Evolutionary conservation across 1,139 yeast genomes (phyloP), one percentile per base, ranked within the genome.

Genomic region (Chernovozyma sophiae-reginae): DNA sequence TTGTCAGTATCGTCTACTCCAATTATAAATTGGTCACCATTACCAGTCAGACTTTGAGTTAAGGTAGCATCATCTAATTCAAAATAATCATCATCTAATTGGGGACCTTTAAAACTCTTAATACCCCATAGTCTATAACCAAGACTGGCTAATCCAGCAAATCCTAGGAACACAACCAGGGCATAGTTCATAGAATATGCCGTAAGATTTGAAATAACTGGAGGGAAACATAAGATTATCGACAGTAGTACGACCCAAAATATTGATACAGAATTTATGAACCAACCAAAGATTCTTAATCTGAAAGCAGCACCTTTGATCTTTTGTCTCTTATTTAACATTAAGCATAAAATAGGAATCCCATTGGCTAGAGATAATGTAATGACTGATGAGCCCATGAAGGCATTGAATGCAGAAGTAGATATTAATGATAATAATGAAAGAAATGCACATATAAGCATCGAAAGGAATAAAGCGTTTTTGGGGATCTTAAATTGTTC

Each of bases 341-440:
- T 56, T 17, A 80, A 72, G 22, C 82, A 69, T 2, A 81, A 51
- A 25, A 86, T 79, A 1, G 95, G 95, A 10, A 86, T 74, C 2
- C 87, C 81, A 47, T 87, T 83, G 2, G 95, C 87, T 20, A 84
- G 68, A 37, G 89, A 81, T 42, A 86, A 64, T 2, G 90, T 77
- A 28, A 86, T 73, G 1, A 86, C 94, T 4, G 94, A 85, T n/a
- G 90, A 82, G 0, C 95, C 94, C 64, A 86, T 76, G 54, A 86
- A 86, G 2, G 95, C 89, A 56, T 82, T 82, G 60, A 86, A 84
- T 1, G 95, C 94, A 4, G 89, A 76, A 3, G 79, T 65, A 0
- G 94, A 84, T 1, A 86, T 62, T 31, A 86, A 61, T 5, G 92
- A 82, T 30, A 84, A 65, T 14, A 79, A 56, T 2, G 89, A 86